Conservation (phyloP, 1,284 basidiomycete genomes). For the Flammula alnicola region DNA sequence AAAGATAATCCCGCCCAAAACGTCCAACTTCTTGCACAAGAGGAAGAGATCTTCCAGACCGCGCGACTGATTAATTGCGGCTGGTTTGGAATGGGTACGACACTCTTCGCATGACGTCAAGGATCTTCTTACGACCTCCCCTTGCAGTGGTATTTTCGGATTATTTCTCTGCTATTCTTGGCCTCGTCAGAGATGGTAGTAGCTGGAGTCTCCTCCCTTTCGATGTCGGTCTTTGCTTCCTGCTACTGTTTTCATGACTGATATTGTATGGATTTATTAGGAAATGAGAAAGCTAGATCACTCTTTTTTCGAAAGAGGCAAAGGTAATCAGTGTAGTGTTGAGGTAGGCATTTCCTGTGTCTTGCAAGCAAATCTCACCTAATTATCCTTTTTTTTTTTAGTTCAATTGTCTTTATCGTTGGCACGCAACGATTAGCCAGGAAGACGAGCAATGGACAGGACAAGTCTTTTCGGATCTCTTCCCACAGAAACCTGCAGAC, state of each 20-base stretch:
- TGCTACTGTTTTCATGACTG: not conserved
- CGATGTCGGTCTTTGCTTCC: conserved; percentile 42
- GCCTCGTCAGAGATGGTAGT: conserved; percentile 69
- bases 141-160: conserved; percentile 67
- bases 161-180: conserved; percentile 77
- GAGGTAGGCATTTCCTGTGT: conserved; percentile 49
- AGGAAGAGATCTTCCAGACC: conserved; percentile 83
- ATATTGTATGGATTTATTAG: conserved; percentile 32
- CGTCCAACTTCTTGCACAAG: conserved; percentile 57
- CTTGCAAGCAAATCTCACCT: not conserved
- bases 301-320: conserved; percentile 70
- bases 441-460: conserved; percentile 74
- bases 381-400: conserved; percentile 37
- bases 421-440: conserved; percentile 77
- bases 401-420: conserved; percentile 85
- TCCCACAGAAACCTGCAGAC: conserved; percentile 57
- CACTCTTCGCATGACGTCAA: not conserved
- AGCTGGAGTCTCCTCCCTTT: conserved; percentile 77
- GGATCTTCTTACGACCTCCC: conserved; percentile 2
- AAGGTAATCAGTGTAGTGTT: conserved; percentile 77
- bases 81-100: conserved; percentile 66
- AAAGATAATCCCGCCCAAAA: conserved; percentile 34
- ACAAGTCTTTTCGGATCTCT: conserved; percentile 51
- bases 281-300: conserved; percentile 69
- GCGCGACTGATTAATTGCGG: conserved; percentile 77